phyloP scores from a whole-genome alignment of 1,284 basidiomycete species.

The Clitocybe nebularis region DNA sequence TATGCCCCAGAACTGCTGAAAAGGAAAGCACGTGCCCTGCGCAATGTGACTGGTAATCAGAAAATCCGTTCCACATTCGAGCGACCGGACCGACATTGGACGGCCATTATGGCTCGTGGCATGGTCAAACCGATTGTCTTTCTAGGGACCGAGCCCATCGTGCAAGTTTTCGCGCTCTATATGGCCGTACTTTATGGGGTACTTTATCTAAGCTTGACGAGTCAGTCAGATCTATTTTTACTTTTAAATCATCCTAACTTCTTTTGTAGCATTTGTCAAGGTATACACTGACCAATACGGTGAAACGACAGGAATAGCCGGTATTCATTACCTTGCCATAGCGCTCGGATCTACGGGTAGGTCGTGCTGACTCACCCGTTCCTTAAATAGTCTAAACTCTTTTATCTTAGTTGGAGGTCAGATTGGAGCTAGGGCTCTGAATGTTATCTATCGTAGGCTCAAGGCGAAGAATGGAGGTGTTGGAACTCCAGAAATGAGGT shows the following conservation, averaged over 20 bases:
- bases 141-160: slow-evolving; percentile 36
- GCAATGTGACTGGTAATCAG: slow-evolving; percentile 20
- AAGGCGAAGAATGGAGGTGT: slow-evolving; percentile 32
- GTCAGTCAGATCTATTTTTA: too few species aligned
- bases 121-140: slow-evolving; percentile 28
- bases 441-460: slow-evolving; percentile 36
- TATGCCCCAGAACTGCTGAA: slow-evolving; percentile 28
- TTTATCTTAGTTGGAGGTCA: slow-evolving; percentile 30
- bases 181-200: slow-evolving; percentile 37
- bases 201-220: slow-evolving; percentile 39
- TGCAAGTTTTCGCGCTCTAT: slow-evolving; percentile 34
- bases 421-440: slow-evolving; percentile 33
- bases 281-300: slow-evolving; percentile 35
- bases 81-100: slow-evolving; percentile 23
- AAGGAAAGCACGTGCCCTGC: slow-evolving; percentile 21
- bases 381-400: neutral
- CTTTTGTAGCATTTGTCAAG: slow-evolving; percentile 26
- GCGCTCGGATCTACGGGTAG: slow-evolving; percentile 29
- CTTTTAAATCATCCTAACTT: neutral
- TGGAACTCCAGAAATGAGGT: slow-evolving; percentile 39
- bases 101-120: slow-evolving; percentile 27
- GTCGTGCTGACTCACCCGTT: neutral
- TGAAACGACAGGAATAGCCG: slow-evolving; percentile 35
- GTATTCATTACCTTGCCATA: slow-evolving; percentile 40
- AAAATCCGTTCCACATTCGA: slow-evolving; percentile 21